Percentiles rank a stretch among this genome's conserved stretches.
These are phyloP conservation scores for Liquidambar formosana DNA, from an alignment of 164 flowering plant species.

Conservation along the genomic window DNA sequence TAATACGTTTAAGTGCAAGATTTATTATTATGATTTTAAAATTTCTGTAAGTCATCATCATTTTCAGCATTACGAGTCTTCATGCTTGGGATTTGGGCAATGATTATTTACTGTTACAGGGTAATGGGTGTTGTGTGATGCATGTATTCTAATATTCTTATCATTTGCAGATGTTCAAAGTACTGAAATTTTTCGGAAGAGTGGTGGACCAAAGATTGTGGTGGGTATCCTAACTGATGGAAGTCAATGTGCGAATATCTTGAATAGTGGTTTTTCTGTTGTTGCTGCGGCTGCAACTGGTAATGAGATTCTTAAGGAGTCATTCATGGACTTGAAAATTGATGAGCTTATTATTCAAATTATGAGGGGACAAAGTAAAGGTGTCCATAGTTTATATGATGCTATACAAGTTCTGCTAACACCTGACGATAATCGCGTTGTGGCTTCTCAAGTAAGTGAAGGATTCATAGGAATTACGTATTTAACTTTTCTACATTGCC, in stretches of 20 bases:
- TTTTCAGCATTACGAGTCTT: not conserved
- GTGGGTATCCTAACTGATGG: constrained; percentile 44
- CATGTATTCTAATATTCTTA: no score
- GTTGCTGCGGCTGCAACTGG: constrained; percentile 89
- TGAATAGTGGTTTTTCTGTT: constrained; percentile 67
- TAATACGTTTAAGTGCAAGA: no score
- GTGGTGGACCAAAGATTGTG: constrained; percentile 60
- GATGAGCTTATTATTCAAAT: constrained; percentile 66
- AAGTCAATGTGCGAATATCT: constrained; percentile 36
- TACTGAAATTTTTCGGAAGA: constrained; percentile 55
- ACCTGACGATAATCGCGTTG: constrained; percentile 89
- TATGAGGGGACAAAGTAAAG: constrained; percentile 34
- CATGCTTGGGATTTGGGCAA: not conserved
- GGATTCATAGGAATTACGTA: not conserved
- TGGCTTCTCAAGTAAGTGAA: constrained; percentile 90
- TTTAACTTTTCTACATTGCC: not conserved
- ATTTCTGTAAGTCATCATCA: not conserved
- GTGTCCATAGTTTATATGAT: constrained; percentile 62
- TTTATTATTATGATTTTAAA: no score
- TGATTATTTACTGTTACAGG: not conserved
- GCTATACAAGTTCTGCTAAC: constrained; percentile 72
- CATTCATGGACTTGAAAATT: constrained; percentile 80
- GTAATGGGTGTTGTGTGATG: no score
- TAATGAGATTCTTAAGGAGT: constrained; percentile 82
- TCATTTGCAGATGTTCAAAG: constrained; percentile 66